phyloP scores from a whole-genome alignment of 1,284 basidiomycete genomes.

The Leccinum holopus region DNA sequence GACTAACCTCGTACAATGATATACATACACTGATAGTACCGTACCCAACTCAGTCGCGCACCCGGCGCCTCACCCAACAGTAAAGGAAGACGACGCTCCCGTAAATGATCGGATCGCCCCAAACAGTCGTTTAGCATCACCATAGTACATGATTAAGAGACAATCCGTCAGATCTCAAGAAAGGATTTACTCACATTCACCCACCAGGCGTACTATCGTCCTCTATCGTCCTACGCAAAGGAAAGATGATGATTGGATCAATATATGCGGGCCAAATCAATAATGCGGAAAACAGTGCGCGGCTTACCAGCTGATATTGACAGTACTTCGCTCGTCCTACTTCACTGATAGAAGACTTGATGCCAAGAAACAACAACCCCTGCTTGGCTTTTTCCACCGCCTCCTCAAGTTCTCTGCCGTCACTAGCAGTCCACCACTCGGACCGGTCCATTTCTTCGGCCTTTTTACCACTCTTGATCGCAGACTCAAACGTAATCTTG shows the following conservation, averaged over 20 bases:
- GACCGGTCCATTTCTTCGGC: slow-evolving; percentile 45
- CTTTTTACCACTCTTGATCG: slow-evolving; percentile 45
- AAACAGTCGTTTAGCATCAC: slow-evolving; percentile 67
- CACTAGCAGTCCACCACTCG: slow-evolving; percentile 68
- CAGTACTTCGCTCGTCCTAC: slow-evolving; percentile 54
- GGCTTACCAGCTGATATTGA: slow-evolving; percentile 62
- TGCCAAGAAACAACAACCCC: slow-evolving; percentile 80
- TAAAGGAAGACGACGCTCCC: slow-evolving; percentile 62
- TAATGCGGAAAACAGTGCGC: neutral
- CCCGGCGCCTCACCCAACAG: slow-evolving; percentile 33
- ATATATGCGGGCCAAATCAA: neutral
- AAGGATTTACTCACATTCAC: neutral
- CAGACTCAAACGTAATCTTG: slow-evolving; percentile 71
- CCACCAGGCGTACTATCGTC: slow-evolving; percentile 42
- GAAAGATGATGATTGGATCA: neutral
- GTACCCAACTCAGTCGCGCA: neutral
- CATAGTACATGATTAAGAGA: slow-evolving; percentile 56
- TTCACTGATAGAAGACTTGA: slow-evolving; percentile 69
- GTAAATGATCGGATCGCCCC: slow-evolving; percentile 62
- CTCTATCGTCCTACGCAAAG: slow-evolving; percentile 59
- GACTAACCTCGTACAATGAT: neutral
- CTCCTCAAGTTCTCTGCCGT: slow-evolving; percentile 76
- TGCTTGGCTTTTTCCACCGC: slow-evolving; percentile 75
- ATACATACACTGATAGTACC: neutral
- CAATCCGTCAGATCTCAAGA: neutral